phyloP scores from a whole-genome alignment of 1,139 yeast genomes.

The Magnusiomyces paraingens region DNA sequence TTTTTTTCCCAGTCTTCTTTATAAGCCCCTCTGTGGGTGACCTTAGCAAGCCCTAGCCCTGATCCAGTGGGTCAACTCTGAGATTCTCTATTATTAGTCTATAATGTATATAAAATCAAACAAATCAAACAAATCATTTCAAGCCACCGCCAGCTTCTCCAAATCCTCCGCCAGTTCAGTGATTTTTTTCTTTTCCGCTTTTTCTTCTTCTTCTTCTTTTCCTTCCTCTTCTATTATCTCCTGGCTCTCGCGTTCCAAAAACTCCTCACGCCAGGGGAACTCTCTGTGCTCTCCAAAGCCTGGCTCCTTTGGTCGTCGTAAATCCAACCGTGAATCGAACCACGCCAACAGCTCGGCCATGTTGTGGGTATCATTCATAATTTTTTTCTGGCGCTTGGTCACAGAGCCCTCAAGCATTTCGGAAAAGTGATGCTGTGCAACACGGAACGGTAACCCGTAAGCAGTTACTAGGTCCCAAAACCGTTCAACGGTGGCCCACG shows the following conservation, averaged over 20 bases:
- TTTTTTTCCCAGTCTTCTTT: background rate
- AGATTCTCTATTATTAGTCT: background rate
- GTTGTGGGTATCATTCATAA: slow-evolving; percentile 54
- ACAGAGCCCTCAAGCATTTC: slow-evolving; percentile 71
- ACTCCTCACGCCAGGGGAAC: slow-evolving; percentile 44
- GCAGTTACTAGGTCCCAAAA: slow-evolving; percentile 74
- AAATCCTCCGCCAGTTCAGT: background rate
- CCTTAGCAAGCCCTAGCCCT: background rate
- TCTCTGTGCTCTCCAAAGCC: slow-evolving; percentile 60
- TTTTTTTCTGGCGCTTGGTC: slow-evolving; percentile 48
- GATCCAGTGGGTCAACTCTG: background rate
- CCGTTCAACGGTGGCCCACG: slow-evolving; percentile 85
- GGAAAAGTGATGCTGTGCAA: slow-evolving; percentile 79
- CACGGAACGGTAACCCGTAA: slow-evolving; percentile 77
- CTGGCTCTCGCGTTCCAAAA: background rate
- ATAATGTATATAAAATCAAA: background rate
- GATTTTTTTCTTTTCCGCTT: background rate
- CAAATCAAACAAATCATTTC: background rate
- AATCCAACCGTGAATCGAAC: slow-evolving; percentile 63
- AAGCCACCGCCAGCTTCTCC: background rate
- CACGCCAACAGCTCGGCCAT: slow-evolving; percentile 69
- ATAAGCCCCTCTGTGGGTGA: background rate
- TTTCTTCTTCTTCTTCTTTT: background rate
- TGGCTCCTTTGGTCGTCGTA: slow-evolving; percentile 58
- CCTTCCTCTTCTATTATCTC: background rate